Evolutionary conservation across 805 yeast genomes (phyloP).

Genomic region (Priceomyces melissophilus): DNA sequence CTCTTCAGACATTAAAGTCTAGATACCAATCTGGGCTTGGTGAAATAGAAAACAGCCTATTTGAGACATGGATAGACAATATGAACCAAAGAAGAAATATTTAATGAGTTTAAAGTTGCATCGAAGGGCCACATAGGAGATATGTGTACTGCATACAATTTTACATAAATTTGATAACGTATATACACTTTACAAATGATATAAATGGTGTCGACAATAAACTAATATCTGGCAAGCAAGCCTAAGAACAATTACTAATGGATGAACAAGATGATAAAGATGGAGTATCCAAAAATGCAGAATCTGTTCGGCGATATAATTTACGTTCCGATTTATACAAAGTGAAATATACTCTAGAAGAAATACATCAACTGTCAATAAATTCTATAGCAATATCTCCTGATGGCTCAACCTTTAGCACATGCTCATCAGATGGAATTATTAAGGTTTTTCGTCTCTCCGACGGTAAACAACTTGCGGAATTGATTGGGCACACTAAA

Average conservation of each 20-base stretch:
- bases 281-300: not conserved
- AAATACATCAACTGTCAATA: constrained; percentile 8
- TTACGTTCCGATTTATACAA: constrained; percentile 4
- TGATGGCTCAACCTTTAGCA: constrained; percentile 54
- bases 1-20: constrained; percentile 5
- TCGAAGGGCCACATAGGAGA: no score
- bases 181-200: not conserved
- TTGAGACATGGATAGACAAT: constrained; percentile 41
- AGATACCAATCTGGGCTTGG: constrained; percentile 21
- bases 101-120: not conserved
- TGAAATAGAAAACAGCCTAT: constrained; percentile 39
- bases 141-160: not conserved
- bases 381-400: constrained; percentile 61
- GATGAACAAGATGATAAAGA: not conserved
- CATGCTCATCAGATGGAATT: constrained; percentile 34
- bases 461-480: constrained; percentile 27
- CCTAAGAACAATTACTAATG: not conserved
- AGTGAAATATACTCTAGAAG: constrained; percentile 3
- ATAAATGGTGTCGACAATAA: not conserved
- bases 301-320: not conserved
- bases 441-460: constrained; percentile 23
- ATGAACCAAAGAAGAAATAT: constrained; percentile 16
- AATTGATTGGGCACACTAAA: constrained; percentile 54
- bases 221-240: not conserved
- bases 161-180: constrained; percentile 1